A percentile compares a stretch with the other conserved stretches of the same genome.
Conservation (phyloP, 805 yeast genomes). For the Clavispora vitiphila region DNA sequence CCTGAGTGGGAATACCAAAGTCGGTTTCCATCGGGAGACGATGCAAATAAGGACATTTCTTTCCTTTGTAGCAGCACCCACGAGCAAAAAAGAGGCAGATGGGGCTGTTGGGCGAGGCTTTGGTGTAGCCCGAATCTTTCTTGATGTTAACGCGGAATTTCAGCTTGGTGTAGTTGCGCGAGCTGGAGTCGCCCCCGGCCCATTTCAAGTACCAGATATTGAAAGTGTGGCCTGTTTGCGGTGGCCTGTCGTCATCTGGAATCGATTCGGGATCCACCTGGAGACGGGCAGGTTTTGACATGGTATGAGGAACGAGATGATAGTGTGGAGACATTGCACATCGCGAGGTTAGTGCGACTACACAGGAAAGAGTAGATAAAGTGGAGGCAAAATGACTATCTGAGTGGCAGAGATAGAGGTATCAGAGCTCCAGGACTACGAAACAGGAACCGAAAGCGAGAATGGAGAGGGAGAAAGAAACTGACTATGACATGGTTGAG, state of each 20-base stretch:
- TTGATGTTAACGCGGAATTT: constrained; percentile 56
- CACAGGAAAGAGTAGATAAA: not conserved
- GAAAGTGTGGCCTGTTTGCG: constrained; percentile 75
- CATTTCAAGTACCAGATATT: constrained; percentile 88
- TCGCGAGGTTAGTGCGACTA: not conserved
- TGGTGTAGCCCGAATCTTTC: constrained; percentile 71
- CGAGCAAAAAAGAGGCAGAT: constrained; percentile 84
- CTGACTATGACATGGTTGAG: no score
- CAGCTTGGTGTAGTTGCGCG: constrained; percentile 40
- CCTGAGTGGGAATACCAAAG: constrained; percentile 56
- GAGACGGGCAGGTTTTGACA: constrained; percentile 57
- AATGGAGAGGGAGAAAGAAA: no score
- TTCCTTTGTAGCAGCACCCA: constrained; percentile 81
- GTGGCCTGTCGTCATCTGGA: constrained; percentile 59
- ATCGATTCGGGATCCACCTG: constrained; percentile 64
- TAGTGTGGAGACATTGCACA: not conserved
- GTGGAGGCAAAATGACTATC: no score
- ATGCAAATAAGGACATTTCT: constrained; percentile 71
- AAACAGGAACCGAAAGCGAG: no score
- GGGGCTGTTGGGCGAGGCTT: constrained; percentile 48
- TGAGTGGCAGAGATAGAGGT: not conserved
- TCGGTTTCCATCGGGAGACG: constrained; percentile 65
- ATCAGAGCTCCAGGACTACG: no score
- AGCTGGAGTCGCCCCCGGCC: constrained; percentile 66
- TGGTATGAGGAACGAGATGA: constrained; percentile 1